Base-by-base conservation (phyloP, 176 grass and related monocot genomes). In the Oryza punctata region DNA sequence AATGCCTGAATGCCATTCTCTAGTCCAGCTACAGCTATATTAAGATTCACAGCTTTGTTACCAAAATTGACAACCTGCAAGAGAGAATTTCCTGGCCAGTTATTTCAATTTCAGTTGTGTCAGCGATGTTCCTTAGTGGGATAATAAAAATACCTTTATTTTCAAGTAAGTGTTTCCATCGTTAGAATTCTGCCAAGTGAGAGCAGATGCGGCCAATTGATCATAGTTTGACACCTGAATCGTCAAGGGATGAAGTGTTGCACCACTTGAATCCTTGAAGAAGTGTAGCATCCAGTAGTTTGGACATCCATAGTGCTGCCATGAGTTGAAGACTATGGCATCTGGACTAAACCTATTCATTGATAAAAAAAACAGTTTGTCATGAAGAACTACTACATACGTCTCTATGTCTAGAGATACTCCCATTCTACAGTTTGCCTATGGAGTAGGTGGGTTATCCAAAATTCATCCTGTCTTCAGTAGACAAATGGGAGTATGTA, bases 211-310 rank as follows among this genome's bases (percentile, higher is more conserved):
- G 57, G 87, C 83, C 72, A 98, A 52, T 41, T 81, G 88, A 70
- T 87, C 73, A 59, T 90, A 91, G 72, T 89, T 91, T n/a, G 81
- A 61, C 46, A 86, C 65, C 54, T 98, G 86, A 86, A 98, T 78
- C 33, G 65, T 87, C 16, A 88, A 95, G 43, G 91, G 96, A 73
- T 98, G 89, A 89, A 94, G 76, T 43, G 68, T 65, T 18, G 96
- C 89, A 25, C 91, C 82, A 46, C 82, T 93, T 44, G 96, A 98
- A 63, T 94, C 85, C 89, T 90, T 93, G 78, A 98, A 98, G 73
- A 98, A 98, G 29, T 98, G 93, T 76, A 91, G 83, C 92, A 98
- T 98, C 96, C 96, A 98, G 82, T 98, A 98, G 84, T 88, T 98
- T 65, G 96, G 96, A 25, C 92, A 95, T 79, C 96, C 96, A 44